Evolutionary conservation across 768 basidiomycete species (phyloP).

Genomic region (Pleurotus cornucopiae): DNA sequence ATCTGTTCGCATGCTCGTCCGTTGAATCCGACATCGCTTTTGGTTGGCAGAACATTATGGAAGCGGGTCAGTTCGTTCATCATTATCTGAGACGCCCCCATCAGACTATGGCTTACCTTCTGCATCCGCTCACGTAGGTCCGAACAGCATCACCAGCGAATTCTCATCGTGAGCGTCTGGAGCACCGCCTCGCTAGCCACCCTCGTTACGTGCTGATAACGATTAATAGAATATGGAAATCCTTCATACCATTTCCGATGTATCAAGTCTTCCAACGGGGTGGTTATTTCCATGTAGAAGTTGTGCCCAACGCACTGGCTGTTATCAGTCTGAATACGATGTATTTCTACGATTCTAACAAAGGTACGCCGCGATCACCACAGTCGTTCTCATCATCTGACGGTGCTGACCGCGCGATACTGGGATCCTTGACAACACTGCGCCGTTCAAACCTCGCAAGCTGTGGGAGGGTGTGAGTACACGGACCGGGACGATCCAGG

Average conservation of each 20-base stretch:
- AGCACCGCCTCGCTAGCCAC: conserved; percentile 19
- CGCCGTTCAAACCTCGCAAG: conserved; percentile 28
- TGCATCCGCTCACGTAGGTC: conserved; percentile 35
- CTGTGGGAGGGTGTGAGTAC: conserved; percentile 70
- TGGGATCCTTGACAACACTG: not conserved
- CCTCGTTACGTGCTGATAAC: conserved; percentile 11
- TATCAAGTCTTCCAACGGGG: conserved; percentile 83
- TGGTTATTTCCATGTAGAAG: conserved; percentile 80
- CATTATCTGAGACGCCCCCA: not conserved
- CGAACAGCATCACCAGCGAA: conserved; percentile 64
- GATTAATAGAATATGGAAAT: conserved; percentile 64
- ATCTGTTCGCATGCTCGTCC: conserved; percentile 6
- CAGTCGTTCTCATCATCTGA: conserved; percentile 12
- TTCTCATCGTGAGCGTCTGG: conserved; percentile 50
- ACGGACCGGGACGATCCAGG: conserved; percentile 74
- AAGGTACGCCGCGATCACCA: conserved; percentile 42
- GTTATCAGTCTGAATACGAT: conserved; percentile 86
- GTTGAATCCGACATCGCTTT: conserved; percentile 10
- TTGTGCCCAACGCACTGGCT: conserved; percentile 70
- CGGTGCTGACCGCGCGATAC: not conserved
- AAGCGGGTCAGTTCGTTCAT: conserved; percentile 40
- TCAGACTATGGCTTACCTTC: conserved; percentile 6
- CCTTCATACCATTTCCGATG: conserved; percentile 75
- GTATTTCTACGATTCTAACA: conserved; percentile 89
- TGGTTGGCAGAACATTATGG: conserved; percentile 54